A percentile compares a stretch with the other conserved stretches of the same genome.
phyloP scores from a whole-genome alignment of 2,329 filamentous ascomycete genomes.

The Seiridium cupressi region DNA sequence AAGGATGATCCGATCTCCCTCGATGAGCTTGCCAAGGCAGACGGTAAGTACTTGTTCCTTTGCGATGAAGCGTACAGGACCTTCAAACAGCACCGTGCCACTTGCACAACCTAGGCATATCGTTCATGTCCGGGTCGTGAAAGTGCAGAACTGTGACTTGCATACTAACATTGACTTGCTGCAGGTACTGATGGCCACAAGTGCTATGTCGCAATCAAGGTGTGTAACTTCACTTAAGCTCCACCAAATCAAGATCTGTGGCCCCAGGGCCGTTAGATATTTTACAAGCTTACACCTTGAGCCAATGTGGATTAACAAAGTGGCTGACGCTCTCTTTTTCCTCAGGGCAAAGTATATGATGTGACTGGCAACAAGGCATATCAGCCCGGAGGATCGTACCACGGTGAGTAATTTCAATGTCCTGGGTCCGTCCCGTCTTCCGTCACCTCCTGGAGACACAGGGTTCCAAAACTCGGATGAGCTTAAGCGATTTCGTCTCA shows the following conservation, averaged over 20 bases:
- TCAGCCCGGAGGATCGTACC: slow-evolving; percentile 76
- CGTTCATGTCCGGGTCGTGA: too few species aligned
- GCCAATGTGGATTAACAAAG: not conserved
- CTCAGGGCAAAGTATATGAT: slow-evolving; percentile 87
- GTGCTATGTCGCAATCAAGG: slow-evolving; percentile 71
- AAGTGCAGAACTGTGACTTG: too few species aligned
- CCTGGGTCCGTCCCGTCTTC: not conserved
- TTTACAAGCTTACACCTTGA: not conserved
- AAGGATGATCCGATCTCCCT: slow-evolving; percentile 84
- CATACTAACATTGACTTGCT: not conserved
- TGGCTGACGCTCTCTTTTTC: not conserved
- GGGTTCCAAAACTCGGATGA: not conserved
- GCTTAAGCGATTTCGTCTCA: not conserved
- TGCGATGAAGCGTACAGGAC: not conserved
- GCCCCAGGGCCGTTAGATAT: not conserved
- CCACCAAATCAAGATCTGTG: not conserved
- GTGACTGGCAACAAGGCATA: slow-evolving; percentile 90
- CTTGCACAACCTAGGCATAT: too few species aligned
- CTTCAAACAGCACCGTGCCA: not conserved
- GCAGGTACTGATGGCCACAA: slow-evolving; percentile 63
- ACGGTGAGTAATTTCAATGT: slow-evolving; percentile 56
- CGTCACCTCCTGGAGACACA: not conserved
- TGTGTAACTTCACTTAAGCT: slow-evolving; percentile 24
- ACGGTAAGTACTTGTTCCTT: slow-evolving; percentile 60
- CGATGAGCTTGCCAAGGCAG: slow-evolving; percentile 76